Evolutionary conservation across 164 flowering plant genomes (phyloP), one percentile per base, ranked within the genome.

Genomic region (Vitis cinerea): DNA sequence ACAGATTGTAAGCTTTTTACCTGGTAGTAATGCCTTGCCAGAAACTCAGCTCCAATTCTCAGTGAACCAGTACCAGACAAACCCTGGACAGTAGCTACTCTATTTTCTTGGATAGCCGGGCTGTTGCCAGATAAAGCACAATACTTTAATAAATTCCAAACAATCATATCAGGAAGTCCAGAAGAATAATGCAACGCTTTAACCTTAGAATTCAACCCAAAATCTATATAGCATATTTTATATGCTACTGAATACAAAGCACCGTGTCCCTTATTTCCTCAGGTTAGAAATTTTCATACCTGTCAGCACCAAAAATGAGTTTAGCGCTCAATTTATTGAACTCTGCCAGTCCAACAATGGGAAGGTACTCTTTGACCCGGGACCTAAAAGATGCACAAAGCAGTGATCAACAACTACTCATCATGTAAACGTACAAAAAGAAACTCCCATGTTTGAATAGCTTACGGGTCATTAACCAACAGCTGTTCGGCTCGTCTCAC

Each of bases 41-140:
- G 75, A 84, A 96, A 96, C 69, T 96, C 99, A 67, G 79, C 92
- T 65, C 98, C 99, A 80, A 96, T 97, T 78, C 98, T 86, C 75
- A 96, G 70, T 23, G 99, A 96, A 48, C 99, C 99, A 59, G 99
- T 93, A 63, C 97, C 99, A 67, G 98, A 96, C 77, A 93, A 84
- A 68, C 97, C 83, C 75, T 96, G 97, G 17, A 90, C 97, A 15
- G 98, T 96, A 37, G 93, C 78, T 15, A 96, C 82, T 76, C 98
- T 80, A 75, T 92, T 93, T 79, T 90, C 98, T 72, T 71, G 83
- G 81, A 96, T 88, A 14, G 97, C 97, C 75, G 93, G 97, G 75
- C 98, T 93, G 77, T 76, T 29, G 17, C 30, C 55, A 64, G 7
- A 16, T 37, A 63, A 63, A 16, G 44, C 8, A 78, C 44, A 56